These are phyloP conservation scores for Aphanomyces cochlioides DNA, from an alignment of 352 stramenopile genomes.

Conservation along the genomic window DNA sequence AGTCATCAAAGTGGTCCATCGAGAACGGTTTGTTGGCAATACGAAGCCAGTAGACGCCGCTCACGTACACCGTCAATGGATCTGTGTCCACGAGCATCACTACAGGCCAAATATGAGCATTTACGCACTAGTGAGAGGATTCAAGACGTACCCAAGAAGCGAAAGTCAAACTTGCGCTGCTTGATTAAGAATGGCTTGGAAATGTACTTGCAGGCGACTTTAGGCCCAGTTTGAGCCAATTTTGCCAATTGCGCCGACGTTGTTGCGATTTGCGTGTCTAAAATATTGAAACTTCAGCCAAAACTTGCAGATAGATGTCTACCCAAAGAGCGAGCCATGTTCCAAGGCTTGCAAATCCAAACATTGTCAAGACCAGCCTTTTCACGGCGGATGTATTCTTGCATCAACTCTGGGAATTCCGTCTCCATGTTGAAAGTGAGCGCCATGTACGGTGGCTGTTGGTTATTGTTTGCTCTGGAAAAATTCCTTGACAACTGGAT, in stretches of 20 bases:
- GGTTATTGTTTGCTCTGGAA: slow-evolving; percentile 36
- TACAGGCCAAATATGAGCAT: background rate
- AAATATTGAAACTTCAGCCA: background rate
- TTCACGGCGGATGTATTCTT: slow-evolving; percentile 45
- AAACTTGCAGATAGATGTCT: background rate
- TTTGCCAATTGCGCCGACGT: slow-evolving; percentile 46
- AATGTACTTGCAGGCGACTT: slow-evolving; percentile 58
- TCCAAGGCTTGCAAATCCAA: slow-evolving; percentile 63
- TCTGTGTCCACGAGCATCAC: slow-evolving; percentile 55
- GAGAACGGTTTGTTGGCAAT: slow-evolving; percentile 56
- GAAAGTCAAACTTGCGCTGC: slow-evolving; percentile 56
- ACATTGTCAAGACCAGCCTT: slow-evolving; percentile 39
- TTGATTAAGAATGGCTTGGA: slow-evolving; percentile 51
- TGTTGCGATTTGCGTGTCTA: slow-evolving; percentile 49
- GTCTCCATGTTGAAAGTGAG: slow-evolving; percentile 56
- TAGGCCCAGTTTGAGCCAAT: slow-evolving; percentile 49
- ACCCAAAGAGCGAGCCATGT: slow-evolving; percentile 52
- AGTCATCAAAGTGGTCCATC: slow-evolving; percentile 56
- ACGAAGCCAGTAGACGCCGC: slow-evolving; percentile 49
- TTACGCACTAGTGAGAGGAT: background rate
- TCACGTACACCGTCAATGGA: slow-evolving; percentile 48
- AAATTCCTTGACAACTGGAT: no score
- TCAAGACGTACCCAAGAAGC: slow-evolving; percentile 37
- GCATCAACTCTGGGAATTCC: slow-evolving; percentile 51
- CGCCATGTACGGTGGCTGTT: slow-evolving; percentile 44